A percentile compares a stretch with the other conserved stretches of the same genome.
Evolutionary conservation across 768 basidiomycete genomes (phyloP).

Genomic region (Boletus coccyginus): DNA sequence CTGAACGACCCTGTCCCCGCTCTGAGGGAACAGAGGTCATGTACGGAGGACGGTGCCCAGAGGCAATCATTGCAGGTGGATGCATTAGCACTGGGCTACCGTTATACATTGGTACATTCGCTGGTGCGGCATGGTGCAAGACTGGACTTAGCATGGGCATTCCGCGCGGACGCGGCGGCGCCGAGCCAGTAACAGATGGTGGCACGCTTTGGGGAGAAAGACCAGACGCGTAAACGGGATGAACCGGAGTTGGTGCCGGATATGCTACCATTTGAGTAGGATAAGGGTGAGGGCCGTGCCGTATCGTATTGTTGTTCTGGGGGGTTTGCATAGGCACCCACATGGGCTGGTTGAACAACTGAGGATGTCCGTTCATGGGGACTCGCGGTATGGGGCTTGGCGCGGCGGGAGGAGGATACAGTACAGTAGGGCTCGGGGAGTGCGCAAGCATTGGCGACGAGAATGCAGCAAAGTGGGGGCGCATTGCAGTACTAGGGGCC

Average conservation of each 20-base stretch:
- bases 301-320: conserved; percentile 52
- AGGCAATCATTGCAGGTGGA: conserved; percentile 39
- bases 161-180: conserved; percentile 44
- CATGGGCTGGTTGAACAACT: conserved; percentile 59
- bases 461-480: conserved; percentile 58
- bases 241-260: conserved; percentile 47
- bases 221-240: conserved; percentile 47
- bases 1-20: conserved; percentile 48
- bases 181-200: conserved; percentile 27
- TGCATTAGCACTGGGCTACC: conserved; percentile 70
- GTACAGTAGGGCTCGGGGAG: conserved; percentile 62
- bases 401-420: conserved; percentile 60
- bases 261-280: conserved; percentile 64
- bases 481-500: conserved; percentile 45
- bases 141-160: conserved; percentile 71
- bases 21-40: conserved; percentile 48
- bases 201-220: conserved; percentile 39
- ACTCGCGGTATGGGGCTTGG: conserved; percentile 67
- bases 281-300: conserved; percentile 58
- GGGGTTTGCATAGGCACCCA: conserved; percentile 57
- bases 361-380: conserved; percentile 58
- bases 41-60: conserved; percentile 35
- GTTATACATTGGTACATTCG: conserved; percentile 52
- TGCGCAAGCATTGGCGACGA: conserved; percentile 71
- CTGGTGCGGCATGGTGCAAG: conserved; percentile 53